phyloP scores from a whole-genome alignment of 768 basidiomycete species.

The Dictyophora rubrovolvata region DNA sequence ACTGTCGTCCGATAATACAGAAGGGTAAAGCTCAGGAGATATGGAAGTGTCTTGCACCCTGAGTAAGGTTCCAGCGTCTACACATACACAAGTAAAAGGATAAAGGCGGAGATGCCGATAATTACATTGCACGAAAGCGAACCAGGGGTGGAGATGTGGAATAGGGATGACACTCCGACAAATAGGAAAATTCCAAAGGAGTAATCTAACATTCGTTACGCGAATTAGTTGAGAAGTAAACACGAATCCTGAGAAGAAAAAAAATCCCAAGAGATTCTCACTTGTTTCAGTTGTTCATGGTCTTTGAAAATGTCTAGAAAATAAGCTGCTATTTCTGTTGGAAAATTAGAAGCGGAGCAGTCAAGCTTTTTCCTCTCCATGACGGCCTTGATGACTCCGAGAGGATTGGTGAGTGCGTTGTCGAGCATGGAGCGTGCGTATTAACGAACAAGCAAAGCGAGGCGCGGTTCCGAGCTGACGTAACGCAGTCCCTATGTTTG shows the following conservation, averaged over 20 bases:
- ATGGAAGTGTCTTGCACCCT: constrained; percentile 67
- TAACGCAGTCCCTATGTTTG: background rate
- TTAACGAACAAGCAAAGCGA: background rate
- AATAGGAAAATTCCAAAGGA: constrained; percentile 33
- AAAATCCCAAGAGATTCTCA: constrained; percentile 10
- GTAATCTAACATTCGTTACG: constrained; percentile 39
- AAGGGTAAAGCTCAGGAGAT: constrained; percentile 64
- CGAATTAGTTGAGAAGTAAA: background rate
- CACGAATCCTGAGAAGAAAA: too few species aligned
- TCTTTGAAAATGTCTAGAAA: constrained; percentile 36
- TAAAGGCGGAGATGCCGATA: background rate
- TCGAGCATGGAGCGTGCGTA: constrained; percentile 42
- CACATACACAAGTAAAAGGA: constrained; percentile 1
- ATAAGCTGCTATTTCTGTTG: constrained; percentile 32
- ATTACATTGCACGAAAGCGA: constrained; percentile 55
- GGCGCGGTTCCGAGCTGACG: background rate
- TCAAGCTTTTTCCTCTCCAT: constrained; percentile 16
- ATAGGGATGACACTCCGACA: constrained; percentile 39
- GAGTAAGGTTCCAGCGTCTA: background rate
- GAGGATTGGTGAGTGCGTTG: constrained; percentile 42
- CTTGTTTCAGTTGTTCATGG: constrained; percentile 32
- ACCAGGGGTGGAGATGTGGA: constrained; percentile 35
- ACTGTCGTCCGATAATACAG: constrained; percentile 25
- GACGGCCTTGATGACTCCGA: constrained; percentile 37
- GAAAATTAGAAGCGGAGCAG: constrained; percentile 22